A percentile compares a stretch with the other conserved stretches of the same genome.
Evolutionary conservation across 2,329 filamentous ascomycete species (phyloP).

Genomic region (Xylogone sp.): DNA sequence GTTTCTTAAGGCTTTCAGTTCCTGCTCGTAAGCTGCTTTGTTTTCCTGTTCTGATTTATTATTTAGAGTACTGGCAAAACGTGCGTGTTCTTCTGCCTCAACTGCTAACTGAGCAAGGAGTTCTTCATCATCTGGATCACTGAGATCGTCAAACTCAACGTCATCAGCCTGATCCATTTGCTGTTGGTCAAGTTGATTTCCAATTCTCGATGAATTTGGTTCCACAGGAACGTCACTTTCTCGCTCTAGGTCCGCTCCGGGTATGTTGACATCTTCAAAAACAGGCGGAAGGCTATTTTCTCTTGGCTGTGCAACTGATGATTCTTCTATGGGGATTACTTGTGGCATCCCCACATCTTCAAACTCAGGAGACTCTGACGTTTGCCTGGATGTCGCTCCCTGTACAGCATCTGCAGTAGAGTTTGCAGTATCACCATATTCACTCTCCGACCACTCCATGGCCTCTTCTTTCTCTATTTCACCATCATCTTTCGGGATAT

Average conservation of each 20-base stretch:
- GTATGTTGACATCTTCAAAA: slow-evolving; percentile 21
- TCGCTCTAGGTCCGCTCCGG: slow-evolving; percentile 3
- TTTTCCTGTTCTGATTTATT: slow-evolving; percentile 67
- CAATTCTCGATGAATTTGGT: background rate
- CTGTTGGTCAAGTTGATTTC: slow-evolving; percentile 16
- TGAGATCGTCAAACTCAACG: slow-evolving; percentile 59
- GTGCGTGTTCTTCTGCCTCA: slow-evolving; percentile 90
- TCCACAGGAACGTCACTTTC: background rate
- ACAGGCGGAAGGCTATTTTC: slow-evolving; percentile 13
- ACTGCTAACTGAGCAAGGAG: slow-evolving; percentile 79
- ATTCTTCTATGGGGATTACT: background rate
- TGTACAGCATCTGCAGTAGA: slow-evolving; percentile 11
- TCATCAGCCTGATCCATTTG: slow-evolving; percentile 18
- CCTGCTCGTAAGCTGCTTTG: slow-evolving; percentile 76
- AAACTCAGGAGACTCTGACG: slow-evolving; percentile 43
- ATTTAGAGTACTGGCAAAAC: slow-evolving; percentile 86
- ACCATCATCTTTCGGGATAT: background rate
- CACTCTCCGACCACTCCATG: slow-evolving; percentile 52
- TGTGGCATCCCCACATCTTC: slow-evolving; percentile 42
- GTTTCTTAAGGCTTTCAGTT: slow-evolving; percentile 80
- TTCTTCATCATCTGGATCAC: slow-evolving; percentile 89
- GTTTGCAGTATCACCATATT: slow-evolving; percentile 28
- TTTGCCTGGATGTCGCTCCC: slow-evolving; percentile 15
- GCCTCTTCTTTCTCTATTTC: slow-evolving; percentile 22
- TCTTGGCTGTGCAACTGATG: background rate